These are phyloP conservation scores for Cytospora piceae DNA, from an alignment of 2,329 filamentous ascomycete species.

Conservation along the genomic window DNA sequence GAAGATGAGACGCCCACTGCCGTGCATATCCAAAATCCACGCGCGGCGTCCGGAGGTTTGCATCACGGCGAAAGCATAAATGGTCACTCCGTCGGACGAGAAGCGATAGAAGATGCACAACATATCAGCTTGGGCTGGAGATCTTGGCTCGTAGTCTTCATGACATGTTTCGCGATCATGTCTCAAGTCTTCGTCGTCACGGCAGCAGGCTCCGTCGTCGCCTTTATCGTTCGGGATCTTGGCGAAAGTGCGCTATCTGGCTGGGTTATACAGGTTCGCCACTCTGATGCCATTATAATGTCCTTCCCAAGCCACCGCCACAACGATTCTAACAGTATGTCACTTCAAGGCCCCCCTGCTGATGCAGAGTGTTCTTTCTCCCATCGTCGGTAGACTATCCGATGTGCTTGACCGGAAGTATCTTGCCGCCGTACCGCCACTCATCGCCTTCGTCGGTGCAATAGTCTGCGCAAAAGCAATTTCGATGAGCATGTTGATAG, in stretches of 20 bases:
- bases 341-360: constrained; percentile 54
- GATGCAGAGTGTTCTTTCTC: constrained; percentile 60
- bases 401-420: constrained; percentile 60
- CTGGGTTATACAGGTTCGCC: constrained; percentile 57
- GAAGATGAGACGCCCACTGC: constrained; percentile 16
- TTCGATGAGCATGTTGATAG: constrained; percentile 59
- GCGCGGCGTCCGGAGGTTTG: background rate
- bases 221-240: constrained; percentile 59
- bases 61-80: constrained; percentile 28
- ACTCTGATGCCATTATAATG: background rate
- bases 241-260: constrained; percentile 54
- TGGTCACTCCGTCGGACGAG: constrained; percentile 37
- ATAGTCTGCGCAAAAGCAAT: constrained; percentile 58
- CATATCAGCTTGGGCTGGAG: constrained; percentile 58
- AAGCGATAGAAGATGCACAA: constrained; percentile 38
- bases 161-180: constrained; percentile 57
- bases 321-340: constrained; percentile 1
- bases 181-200: constrained; percentile 60
- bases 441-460: constrained; percentile 57
- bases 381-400: constrained; percentile 58
- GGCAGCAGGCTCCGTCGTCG: constrained; percentile 58
- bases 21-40: constrained; percentile 6
- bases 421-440: constrained; percentile 54
- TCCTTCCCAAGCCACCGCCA: background rate
- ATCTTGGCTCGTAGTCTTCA: constrained; percentile 51